Percentiles rank a stretch among this genome's conserved stretches.
phyloP scores from a whole-genome alignment of 257 asterid species.

The Solanum microdontum region DNA sequence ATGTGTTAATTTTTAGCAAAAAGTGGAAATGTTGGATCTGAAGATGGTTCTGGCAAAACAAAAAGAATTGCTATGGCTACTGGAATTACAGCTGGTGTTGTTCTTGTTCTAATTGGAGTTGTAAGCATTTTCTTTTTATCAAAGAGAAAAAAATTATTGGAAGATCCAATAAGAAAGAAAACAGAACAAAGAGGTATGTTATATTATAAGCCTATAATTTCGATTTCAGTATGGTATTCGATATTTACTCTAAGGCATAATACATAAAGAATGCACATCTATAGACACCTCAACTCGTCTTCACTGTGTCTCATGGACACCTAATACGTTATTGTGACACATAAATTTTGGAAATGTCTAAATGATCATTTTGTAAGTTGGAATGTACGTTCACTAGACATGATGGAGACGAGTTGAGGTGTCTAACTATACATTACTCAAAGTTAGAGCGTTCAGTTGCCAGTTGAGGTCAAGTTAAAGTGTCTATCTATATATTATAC shows the following conservation, averaged over 20 bases:
- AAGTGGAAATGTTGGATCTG: conserved; percentile 14
- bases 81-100: conserved; percentile 29
- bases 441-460: background rate
- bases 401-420: background rate
- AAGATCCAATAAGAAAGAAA: background rate
- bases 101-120: conserved; percentile 16
- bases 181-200: conserved; percentile 4
- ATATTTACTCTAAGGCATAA: background rate
- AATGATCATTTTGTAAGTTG: background rate
- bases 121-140: conserved; percentile 19
- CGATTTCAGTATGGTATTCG: background rate
- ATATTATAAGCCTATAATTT: background rate
- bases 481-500: background rate
- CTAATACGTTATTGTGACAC: background rate
- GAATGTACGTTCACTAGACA: background rate
- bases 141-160: conserved; percentile 27
- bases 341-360: background rate
- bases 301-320: background rate
- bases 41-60: conserved; percentile 17
- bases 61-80: conserved; percentile 7
- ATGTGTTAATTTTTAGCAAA: conserved; percentile 5
- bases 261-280: background rate
- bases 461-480: background rate
- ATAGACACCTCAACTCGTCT: background rate
- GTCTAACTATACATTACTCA: background rate